Evolutionary conservation across 176 grass and related monocot genomes (phyloP), one percentile per base, ranked within the genome.

Genomic region (Pontederia paniculata): DNA sequence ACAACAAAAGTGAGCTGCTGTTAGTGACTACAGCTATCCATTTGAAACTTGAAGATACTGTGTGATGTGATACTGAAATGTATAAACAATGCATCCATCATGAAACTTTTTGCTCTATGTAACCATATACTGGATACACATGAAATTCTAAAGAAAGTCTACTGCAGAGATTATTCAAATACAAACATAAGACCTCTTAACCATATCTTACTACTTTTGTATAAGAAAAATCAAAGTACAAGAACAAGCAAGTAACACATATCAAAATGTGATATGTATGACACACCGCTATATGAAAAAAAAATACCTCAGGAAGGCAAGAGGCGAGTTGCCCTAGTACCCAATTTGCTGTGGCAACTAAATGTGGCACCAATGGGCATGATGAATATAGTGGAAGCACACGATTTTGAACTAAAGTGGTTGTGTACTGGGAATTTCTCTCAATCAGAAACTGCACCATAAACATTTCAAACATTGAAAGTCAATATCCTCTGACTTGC

Each of bases 321-420:
- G 69, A 50, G 0, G 74, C 78, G 63, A 95, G 81, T 54, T 89
- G 72, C 54, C 84, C 84, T 66, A 95, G 72, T 67, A 89, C 57
- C 89, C 89, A 95, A 48, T 95, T 95, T 75, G 89, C 78, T 44
- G 89, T 79, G 25, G 84, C 87, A 75, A 95, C 70, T 55, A 95
- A 80, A 82, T 95, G 85, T 54, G 89, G 81, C 50, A 62, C 49
- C 44, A 73, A 82, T 50, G 41, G 65, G 59, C 71, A 45, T 50
- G 82, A 71, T 53, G 70, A 85, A 80, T 95, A 89, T 49, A 95
- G 66, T 55, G 89, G 81, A 78, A 95, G 78, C 54, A 95, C 87
- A 55, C 81, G 72, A 55, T 79, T 77, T 49, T 69, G 74, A 75
- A 95, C 77, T 44, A 95, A 68, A 58, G 78, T 82, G 69, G 48